These are phyloP conservation scores for Lyophyllum decastes DNA, from an alignment of 768 basidiomycete species.

Conservation along the genomic window DNA sequence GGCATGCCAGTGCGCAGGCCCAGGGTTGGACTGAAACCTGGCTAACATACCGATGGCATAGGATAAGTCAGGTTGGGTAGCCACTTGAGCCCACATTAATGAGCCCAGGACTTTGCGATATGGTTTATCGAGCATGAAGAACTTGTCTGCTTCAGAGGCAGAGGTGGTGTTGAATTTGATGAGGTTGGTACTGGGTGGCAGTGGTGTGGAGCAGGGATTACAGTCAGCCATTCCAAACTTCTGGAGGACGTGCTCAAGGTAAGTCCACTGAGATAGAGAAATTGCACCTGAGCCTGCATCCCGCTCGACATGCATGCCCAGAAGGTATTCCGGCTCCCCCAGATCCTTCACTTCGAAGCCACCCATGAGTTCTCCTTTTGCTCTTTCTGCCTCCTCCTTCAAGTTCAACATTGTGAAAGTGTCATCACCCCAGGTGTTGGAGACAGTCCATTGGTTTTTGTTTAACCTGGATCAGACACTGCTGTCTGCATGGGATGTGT, in stretches of 20 bases:
- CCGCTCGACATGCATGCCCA: background rate
- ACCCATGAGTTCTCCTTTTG: background rate
- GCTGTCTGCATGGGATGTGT: background rate
- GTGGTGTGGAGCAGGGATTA: background rate
- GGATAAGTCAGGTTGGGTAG: constrained; percentile 18
- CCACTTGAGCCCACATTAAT: background rate
- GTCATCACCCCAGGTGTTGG: background rate
- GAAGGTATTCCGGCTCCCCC: background rate
- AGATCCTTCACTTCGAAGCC: background rate
- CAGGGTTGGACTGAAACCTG: constrained; percentile 24
- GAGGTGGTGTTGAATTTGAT: background rate
- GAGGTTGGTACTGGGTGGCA: background rate
- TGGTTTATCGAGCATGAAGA: background rate
- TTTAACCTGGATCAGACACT: background rate
- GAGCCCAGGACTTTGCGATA: background rate
- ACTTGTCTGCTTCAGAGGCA: background rate
- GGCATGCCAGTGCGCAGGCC: constrained; percentile 34
- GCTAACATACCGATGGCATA: constrained; percentile 21
- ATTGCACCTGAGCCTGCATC: background rate
- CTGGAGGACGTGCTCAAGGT: background rate
- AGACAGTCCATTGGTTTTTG: background rate
- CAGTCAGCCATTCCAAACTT: background rate
- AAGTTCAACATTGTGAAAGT: background rate
- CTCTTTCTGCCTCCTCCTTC: too few relatives aligned
- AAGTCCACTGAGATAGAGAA: background rate